These are phyloP conservation scores for Jamesozyma piceae DNA, from an alignment of 805 yeast genomes.

Conservation along the genomic window DNA sequence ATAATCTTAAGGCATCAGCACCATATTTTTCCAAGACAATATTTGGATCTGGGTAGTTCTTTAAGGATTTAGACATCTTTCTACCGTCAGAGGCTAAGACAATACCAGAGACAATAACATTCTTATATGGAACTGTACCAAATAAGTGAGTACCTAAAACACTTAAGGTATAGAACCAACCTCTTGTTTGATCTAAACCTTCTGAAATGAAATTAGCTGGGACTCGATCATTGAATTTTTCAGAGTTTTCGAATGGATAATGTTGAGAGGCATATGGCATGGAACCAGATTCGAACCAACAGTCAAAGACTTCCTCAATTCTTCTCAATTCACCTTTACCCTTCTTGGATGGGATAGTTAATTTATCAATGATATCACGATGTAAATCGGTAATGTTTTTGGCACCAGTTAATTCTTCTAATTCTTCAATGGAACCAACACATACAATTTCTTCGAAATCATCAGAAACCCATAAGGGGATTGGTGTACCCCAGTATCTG, in stretches of 20 bases:
- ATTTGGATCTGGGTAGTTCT: constrained; percentile 94
- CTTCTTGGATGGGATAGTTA: constrained; percentile 83
- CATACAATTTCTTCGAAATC: constrained; percentile 90
- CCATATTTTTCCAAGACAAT: constrained; percentile 79
- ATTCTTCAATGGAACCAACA: constrained; percentile 83
- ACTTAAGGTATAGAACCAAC: constrained; percentile 97
- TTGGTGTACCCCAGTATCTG: constrained; percentile 99
- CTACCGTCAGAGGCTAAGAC: constrained; percentile 97
- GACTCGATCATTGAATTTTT: constrained; percentile 61
- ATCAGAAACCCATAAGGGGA: constrained; percentile 95
- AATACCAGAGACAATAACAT: constrained; percentile 92
- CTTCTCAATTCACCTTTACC: constrained; percentile 86
- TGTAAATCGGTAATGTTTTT: constrained; percentile 80
- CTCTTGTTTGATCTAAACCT: constrained; percentile 99
- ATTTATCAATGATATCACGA: constrained; percentile 83
- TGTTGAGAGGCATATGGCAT: constrained; percentile 98
- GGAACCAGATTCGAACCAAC: constrained; percentile 99
- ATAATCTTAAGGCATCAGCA: constrained; percentile 94
- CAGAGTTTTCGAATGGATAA: constrained; percentile 86
- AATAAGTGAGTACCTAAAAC: constrained; percentile 93
- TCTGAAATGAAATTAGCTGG: constrained; percentile 98
- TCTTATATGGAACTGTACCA: constrained; percentile 85
- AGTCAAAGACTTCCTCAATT: constrained; percentile 95
- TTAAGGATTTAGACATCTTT: constrained; percentile 96
- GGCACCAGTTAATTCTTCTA: constrained; percentile 75